Evolutionary conservation across 495 filamentous ascomycete genomes (phyloP), one percentile per base, ranked within the genome.

Genomic region (Penicillium tannophilum): DNA sequence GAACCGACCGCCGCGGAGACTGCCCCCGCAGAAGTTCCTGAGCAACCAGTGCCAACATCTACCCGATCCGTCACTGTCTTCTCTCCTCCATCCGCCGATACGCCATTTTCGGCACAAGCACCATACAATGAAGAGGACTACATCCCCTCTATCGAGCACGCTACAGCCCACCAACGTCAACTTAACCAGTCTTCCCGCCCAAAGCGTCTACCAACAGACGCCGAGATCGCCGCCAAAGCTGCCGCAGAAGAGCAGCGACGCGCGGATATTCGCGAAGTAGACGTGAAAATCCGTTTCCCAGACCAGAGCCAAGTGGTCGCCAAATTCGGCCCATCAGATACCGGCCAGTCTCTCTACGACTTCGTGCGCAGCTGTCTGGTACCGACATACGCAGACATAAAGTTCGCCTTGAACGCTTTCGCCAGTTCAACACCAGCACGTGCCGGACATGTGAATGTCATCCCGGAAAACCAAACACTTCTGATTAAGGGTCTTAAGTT

Each of bases 261-360:
- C 12, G 84, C 86, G 33, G 80, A 80, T 19, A 77, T 92, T 55
- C 87, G 82, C 36, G 78, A 83, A 44, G 85, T 96, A 42, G 78
- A 85, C 42, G 82, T 98, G 55, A 92, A 89, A 59, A 78, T 98
- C 53, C 88, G 93, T 23, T 92, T 96, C 61, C 93, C 94, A 1
- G 92, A 97, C 69, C 86, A 90, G 63, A 86, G 83, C 54, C 84
- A 85, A 41, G 82, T 91, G 19, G 79, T 88, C 28, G 83, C 85
- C 65, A 79, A 79, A 45, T 87, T 92, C 65, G 77, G 75, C 3
- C 83, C 84, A 5, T 63, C 74, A 1, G 86, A 92, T 52, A 89
- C 90, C 0, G 86, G 84, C 8, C 72, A 77, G 12, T 69, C 77
- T 19, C 76, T 96, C 1, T 91, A 97, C 73, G 73, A 74, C 8